Conservation (phyloP, 805 yeast species). For the Vanderwaltozyma polyspora region DNA sequence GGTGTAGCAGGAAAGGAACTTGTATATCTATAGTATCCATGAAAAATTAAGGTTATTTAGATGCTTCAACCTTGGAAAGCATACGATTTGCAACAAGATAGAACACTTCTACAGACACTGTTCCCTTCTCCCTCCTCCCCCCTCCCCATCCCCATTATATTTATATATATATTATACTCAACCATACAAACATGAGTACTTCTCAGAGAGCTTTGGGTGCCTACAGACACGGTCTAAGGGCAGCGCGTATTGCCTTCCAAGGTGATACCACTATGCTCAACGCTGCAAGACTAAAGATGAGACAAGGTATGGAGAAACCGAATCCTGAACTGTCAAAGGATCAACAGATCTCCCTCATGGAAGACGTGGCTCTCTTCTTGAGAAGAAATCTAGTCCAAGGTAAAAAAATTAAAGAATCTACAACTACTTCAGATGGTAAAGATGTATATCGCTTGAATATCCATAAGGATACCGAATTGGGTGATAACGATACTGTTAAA, state of each 20-base stretch:
- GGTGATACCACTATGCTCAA: constrained; percentile 33
- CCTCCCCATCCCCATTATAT: too few species aligned
- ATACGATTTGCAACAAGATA: too few species aligned
- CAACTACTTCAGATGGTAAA: constrained; percentile 3
- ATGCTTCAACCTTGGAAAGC: too few species aligned
- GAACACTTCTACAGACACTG: too few species aligned
- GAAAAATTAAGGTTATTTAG: too few species aligned
- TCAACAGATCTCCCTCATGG: constrained; percentile 43
- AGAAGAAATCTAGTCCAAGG: constrained; percentile 84
- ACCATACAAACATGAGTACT: constrained; percentile 20
- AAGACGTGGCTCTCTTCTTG: constrained; percentile 62
- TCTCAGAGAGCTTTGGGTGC: constrained; percentile 34
- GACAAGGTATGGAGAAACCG: constrained; percentile 35
- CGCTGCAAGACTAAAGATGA: constrained; percentile 53
- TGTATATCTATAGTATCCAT: too few species aligned
- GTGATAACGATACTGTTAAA: constrained; percentile 77
- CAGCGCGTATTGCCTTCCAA: constrained; percentile 50
- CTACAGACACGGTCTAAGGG: constrained; percentile 56
- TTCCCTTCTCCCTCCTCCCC: too few species aligned
- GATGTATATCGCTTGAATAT: constrained; percentile 42
- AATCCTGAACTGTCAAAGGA: constrained; percentile 38
- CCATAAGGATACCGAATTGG: constrained; percentile 75
- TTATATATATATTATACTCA: too few species aligned
- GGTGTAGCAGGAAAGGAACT: too few species aligned
- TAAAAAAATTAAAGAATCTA: constrained; percentile 31